Conservation (phyloP, 1,284 basidiomycete genomes). For the Apiotrichum montevideense region DNA sequence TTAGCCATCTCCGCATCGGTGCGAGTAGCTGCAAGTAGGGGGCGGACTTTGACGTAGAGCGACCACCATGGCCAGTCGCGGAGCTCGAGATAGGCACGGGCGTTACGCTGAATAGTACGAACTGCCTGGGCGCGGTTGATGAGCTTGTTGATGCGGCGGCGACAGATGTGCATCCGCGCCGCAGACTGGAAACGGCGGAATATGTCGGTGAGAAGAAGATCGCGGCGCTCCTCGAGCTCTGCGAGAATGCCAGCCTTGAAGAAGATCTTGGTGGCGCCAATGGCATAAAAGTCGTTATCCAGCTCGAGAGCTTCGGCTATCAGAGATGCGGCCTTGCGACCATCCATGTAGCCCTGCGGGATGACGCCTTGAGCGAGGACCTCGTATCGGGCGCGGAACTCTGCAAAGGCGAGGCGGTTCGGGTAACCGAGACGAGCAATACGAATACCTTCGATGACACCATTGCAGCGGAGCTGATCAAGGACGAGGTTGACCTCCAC, state of each 20-base stretch:
- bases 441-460: constrained; percentile 97
- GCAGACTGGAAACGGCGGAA: constrained; percentile 84
- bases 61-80: constrained; percentile 99
- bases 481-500: constrained; percentile 92
- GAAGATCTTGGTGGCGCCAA: constrained; percentile 97
- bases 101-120: constrained; percentile 88
- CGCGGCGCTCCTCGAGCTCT: constrained; percentile 91
- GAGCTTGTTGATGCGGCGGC: constrained; percentile 90
- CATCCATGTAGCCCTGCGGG: constrained; percentile 93
- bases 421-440: constrained; percentile 97
- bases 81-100: constrained; percentile 79
- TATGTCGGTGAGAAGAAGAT: constrained; percentile 77
- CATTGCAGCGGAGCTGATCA: constrained; percentile 95
- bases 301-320: constrained; percentile 89
- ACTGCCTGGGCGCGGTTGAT: constrained; percentile 88
- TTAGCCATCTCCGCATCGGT: constrained; percentile 85
- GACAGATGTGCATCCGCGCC: constrained; percentile 75
- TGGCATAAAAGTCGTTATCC: constrained; percentile 76
- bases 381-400: constrained; percentile 96
- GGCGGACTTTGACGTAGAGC: constrained; percentile 90
- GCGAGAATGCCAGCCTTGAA: constrained; percentile 98
- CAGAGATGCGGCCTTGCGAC: constrained; percentile 83
- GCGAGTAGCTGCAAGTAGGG: constrained; percentile 83
- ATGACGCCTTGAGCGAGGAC: constrained; percentile 89
- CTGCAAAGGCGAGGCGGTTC: constrained; percentile 91